Base-by-base conservation (phyloP, 768 basidiomycete species). In the Tricholoma hemisulphureum region DNA sequence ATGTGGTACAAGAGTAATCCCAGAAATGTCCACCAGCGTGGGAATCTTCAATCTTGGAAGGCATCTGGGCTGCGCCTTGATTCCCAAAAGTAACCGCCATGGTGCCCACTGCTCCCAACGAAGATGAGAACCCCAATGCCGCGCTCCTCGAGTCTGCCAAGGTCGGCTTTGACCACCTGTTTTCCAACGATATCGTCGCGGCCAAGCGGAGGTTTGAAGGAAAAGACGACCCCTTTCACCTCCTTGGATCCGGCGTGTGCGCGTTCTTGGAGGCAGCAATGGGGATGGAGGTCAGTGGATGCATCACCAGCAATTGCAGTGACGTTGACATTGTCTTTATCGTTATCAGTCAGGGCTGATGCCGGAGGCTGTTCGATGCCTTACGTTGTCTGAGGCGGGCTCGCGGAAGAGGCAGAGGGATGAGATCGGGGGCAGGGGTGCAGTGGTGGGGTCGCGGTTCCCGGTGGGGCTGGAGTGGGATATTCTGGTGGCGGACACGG, bases 221-320 rank as follows among this genome's bases (percentile, higher is more conserved):
- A 13, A 67, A 71, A 8, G 77, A 83, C 32, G 86, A 87, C 35
- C 84, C 91, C 0, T 88, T 90, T 64, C 90, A 93, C 69, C 75
- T 82, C 18, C 76, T 92, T 57, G 91, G 91, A 1, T 73, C 83
- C 0, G 91, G 89, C 14, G 84, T 87, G 0, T 86, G 85, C 57
- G 81, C 83, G 0, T 92, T 92, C 62, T 73, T 92, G 43, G 86
- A 91, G 68, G 91, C 89, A 0, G 88, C 87, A 1, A 73, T 92
- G 13, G 88, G 89, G n/a, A 84, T 91, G 84, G 91, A 93, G 81
- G 87, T 86, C 34, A 11, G 73, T 68, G 32, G 26, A 24, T 57
- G 34, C 6, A 58, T 43, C 35, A 50, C n/a, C 6, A 8, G 9
- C 41, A 35, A 26, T 13, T 10, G 14, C 9, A 32, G 18, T 23